Evolutionary conservation across 768 basidiomycete species (phyloP), one percentile per base, ranked within the genome.

Genomic region (Solioccasus polychromus): DNA sequence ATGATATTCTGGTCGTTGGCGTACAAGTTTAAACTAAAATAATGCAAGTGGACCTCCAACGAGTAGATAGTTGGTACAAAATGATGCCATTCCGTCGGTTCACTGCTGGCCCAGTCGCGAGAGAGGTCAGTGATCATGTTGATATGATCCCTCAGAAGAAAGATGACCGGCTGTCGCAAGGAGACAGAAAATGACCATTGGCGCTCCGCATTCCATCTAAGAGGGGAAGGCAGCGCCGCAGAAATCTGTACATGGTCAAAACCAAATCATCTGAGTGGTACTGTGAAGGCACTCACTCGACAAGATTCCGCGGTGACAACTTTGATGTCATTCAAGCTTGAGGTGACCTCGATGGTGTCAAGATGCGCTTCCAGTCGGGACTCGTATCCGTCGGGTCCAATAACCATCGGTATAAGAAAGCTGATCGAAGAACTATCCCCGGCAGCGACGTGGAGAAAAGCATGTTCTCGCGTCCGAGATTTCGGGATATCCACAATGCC

Each of bases 1-100:
- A 98, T 88, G 60, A 98, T 91, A 60, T 98, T 98, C 59, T 92
- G 92, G 64, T 98, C 95, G 60, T 98, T 98, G 41, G 89, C 81
- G 60, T 90, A 94, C 20, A 89, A 62, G 54, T 87, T 85, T 39
- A 95, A 61, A 47, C 80, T 76, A 65, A 83, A 94, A 57, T 91
- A 82, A 60, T 83, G 74, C 47, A 97, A 64, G 45, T 82, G 75
- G 38, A 96, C 52, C 39, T 85, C 73, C 52, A 94, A 66, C 14
- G 64, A 64, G 66, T 98, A 98, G 7, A 82, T 60, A 63, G 79
- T 91, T 0, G 95, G 94, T 18, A 92, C 74, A 63, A 93, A 98
- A 36, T 82, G 83, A 50, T 84, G 72, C 61, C 84, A 88, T 60
- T 92, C 85, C 26, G 77, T 80, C 1, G 85, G 82, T 20, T 89